Conservation (phyloP, 306 rosid genomes). For the Prunus dulcis region DNA sequence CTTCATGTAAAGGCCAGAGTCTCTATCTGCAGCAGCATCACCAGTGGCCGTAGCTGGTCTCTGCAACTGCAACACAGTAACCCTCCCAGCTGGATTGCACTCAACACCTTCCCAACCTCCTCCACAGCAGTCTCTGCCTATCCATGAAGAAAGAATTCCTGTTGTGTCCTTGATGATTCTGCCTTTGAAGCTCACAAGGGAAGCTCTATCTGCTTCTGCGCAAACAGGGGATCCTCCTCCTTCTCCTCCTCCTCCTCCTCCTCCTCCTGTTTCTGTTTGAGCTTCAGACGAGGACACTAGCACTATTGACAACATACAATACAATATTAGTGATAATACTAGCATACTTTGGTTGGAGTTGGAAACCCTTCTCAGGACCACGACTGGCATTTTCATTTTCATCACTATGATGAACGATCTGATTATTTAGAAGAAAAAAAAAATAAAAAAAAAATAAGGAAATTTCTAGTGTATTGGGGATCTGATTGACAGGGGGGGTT, state of each 20-base stretch:
- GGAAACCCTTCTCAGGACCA: constrained; percentile 47
- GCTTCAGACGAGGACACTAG: constrained; percentile 30
- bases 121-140: constrained; percentile 70
- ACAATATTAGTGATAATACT: constrained; percentile 19
- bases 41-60: constrained; percentile 42
- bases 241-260: too few species aligned
- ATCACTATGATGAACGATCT: too few species aligned
- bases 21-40: neutral
- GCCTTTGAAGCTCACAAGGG: constrained; percentile 80
- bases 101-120: constrained; percentile 95
- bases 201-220: constrained; percentile 73
- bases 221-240: constrained; percentile 35
- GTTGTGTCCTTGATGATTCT: constrained; percentile 72
- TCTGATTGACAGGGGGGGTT: constrained; percentile 24
- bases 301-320: neutral
- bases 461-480: constrained; percentile 32
- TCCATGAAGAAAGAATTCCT: constrained; percentile 68
- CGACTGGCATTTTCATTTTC: constrained; percentile 58
- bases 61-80: constrained; percentile 71
- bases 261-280: neutral
- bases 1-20: constrained; percentile 47
- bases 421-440: constrained; percentile 11
- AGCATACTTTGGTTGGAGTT: constrained; percentile 28
- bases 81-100: constrained; percentile 76
- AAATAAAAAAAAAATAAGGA: neutral